Percentiles rank a stretch among this genome's conserved stretches.
phyloP scores from a whole-genome alignment of 2,329 filamentous ascomycete species.

The Sarocladium kiliense region DNA sequence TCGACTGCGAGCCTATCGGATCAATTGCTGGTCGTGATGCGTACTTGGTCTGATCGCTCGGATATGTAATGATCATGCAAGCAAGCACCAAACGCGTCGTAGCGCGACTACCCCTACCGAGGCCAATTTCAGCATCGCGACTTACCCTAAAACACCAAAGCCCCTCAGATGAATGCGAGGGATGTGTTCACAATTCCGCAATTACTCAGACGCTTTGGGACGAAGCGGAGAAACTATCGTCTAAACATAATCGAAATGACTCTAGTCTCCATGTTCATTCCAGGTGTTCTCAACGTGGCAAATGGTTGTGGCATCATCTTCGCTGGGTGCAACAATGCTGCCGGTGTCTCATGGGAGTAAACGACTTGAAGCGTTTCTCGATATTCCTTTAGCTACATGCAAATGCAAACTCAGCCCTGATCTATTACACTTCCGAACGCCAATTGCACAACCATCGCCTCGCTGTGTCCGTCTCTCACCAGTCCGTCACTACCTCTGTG shows the following conservation, averaged over 20 bases:
- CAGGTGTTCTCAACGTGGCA: not conserved
- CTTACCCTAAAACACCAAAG: not conserved
- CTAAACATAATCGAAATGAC: too few relatives aligned
- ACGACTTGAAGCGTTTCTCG: not conserved
- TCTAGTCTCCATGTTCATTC: not conserved
- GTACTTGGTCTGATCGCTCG: not conserved
- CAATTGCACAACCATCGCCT: not conserved
- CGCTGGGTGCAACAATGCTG: too few relatives aligned
- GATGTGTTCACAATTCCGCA: not conserved
- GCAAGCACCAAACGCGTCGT: not conserved
- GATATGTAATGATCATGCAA: constrained; percentile 5
- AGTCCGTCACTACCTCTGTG: not conserved
- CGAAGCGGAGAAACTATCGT: too few relatives aligned
- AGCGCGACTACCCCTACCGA: not conserved
- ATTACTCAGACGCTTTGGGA: not conserved
- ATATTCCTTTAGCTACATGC: not conserved
- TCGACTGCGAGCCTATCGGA: constrained; percentile 5
- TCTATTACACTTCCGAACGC: constrained; percentile 5
- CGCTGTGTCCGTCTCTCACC: not conserved
- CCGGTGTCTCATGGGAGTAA: too few relatives aligned
- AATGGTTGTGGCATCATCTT: too few relatives aligned
- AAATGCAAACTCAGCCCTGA: not conserved
- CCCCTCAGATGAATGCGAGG: too few relatives aligned
- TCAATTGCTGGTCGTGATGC: not conserved
- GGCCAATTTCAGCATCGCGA: not conserved